Percentiles rank a stretch among this genome's conserved stretches.
phyloP scores from a whole-genome alignment of 179 eudicot genomes.

The Heliamphora pulchella region DNA sequence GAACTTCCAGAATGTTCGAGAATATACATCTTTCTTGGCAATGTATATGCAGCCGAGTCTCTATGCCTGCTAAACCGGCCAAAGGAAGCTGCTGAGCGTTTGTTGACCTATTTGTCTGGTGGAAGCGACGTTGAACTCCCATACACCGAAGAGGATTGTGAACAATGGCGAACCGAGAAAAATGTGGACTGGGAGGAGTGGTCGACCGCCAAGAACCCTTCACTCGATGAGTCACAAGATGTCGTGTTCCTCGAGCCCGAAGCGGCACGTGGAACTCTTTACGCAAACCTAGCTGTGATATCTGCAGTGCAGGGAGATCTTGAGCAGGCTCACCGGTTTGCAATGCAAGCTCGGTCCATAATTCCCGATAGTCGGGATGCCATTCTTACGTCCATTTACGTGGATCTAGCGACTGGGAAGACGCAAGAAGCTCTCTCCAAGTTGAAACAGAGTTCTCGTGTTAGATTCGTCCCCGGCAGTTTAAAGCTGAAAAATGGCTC shows the following conservation, averaged over 20 bases:
- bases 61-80: slow-evolving; percentile 73
- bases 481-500: slow-evolving; percentile 28
- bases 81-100: slow-evolving; percentile 76
- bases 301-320: slow-evolving; percentile 57
- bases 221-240: slow-evolving; percentile 32
- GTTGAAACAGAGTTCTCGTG: slow-evolving; percentile 52
- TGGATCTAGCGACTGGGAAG: slow-evolving; percentile 64
- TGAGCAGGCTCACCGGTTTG: slow-evolving; percentile 56
- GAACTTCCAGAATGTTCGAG: slow-evolving; percentile 59
- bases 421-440: slow-evolving; percentile 52
- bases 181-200: slow-evolving; percentile 49
- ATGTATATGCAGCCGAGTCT: slow-evolving; percentile 84
- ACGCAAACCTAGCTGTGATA: slow-evolving; percentile 55
- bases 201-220: slow-evolving; percentile 19
- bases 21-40: slow-evolving; percentile 57
- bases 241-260: slow-evolving; percentile 49
- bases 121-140: slow-evolving; percentile 50
- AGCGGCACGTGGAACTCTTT: slow-evolving; percentile 68
- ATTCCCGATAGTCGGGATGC: slow-evolving; percentile 61
- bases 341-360: slow-evolving; percentile 40
- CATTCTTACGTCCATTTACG: slow-evolving; percentile 48
- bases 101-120: slow-evolving; percentile 46
- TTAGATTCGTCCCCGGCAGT: slow-evolving; percentile 48
- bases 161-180: slow-evolving; percentile 51
- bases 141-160: slow-evolving; percentile 66